Evolutionary conservation across 345 rosid species (phyloP), one percentile per base, ranked within the genome.

Genomic region (Gossypium turneri): DNA sequence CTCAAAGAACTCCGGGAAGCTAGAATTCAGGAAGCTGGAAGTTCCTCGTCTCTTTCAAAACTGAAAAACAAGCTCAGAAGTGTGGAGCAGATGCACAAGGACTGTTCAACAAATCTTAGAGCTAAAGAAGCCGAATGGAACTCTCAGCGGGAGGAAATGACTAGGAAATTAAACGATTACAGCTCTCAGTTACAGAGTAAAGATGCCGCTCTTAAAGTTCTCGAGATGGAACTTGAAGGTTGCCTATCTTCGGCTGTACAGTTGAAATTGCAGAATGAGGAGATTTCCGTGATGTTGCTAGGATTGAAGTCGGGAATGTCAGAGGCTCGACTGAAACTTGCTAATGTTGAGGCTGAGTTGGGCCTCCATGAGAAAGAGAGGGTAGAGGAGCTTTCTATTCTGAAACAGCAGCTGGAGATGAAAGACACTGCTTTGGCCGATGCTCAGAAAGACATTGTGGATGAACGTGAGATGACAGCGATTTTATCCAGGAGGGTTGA

Each of bases 41-140:
- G 78, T 50, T 73, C 90, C 73, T 83, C 88, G 65, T 88, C 94
- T 55, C 69, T 92, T 64, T 77, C 82, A 19, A 94, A 88, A 77
- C 82, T 92, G 72, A 80, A 81, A 77, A 88, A 74, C 83, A 94
- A 82, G 84, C 86, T 90, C 61, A 88, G 75, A 72, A 90, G 76
- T 71, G 72, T 86, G 66, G 97, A 94, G 84, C 92, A 84, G 84
- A 47, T 80, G 65, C 90, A 92, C 77, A 79, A 84, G 79, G 86
- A 86, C 57, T 90, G 92, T 77, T 84, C 88, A 50, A 81, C 85
- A 15, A 84, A 81, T 77, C 85, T 90, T 67, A 85, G 78, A 81
- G 90, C 87, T 47, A 92, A 86, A 90, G 97, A 92, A 87, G 89
- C 81, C 24, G 94, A 85, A 79, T 94, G 97, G 97, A 81, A 81